Evolutionary conservation across 2,329 filamentous ascomycete genomes (phyloP).

Genomic region (Cordyceps fumosorosea): DNA sequence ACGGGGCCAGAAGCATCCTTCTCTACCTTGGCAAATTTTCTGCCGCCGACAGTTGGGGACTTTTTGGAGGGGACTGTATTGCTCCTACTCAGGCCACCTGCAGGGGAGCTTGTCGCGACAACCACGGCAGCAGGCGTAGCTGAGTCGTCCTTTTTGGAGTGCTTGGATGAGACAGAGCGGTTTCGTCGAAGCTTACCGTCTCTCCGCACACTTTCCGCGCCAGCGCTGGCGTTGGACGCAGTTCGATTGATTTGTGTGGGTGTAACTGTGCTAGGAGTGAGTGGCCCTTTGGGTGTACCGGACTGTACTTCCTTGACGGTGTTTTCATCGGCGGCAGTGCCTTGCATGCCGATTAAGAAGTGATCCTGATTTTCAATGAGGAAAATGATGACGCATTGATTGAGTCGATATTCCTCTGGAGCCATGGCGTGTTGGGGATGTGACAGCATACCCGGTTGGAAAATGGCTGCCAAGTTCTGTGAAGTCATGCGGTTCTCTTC

Average conservation of each 20-base stretch:
- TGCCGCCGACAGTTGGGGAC: constrained; percentile 63
- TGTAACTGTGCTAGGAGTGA: constrained; percentile 41
- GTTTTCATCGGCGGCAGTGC: constrained; percentile 90
- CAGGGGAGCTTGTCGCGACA: constrained; percentile 44
- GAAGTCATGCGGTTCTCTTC: constrained; percentile 97
- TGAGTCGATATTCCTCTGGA: constrained; percentile 86
- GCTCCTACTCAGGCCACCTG: constrained; percentile 54
- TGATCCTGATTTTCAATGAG: constrained; percentile 97
- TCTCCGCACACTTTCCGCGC: constrained; percentile 77
- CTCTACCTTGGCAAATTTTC: constrained; percentile 51
- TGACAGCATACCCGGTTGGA: constrained; percentile 92
- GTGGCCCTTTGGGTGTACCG: constrained; percentile 49
- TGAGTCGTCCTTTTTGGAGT: constrained; percentile 68
- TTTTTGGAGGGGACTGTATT: constrained; percentile 92
- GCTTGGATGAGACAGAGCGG: constrained; percentile 84
- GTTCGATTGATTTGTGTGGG: constrained; percentile 60
- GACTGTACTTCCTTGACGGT: constrained; percentile 60
- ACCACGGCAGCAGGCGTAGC: constrained; percentile 63
- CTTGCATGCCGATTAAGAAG: constrained; percentile 97
- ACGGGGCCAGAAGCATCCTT: constrained; percentile 27
- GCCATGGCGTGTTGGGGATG: constrained; percentile 95
- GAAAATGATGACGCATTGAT: constrained; percentile 95
- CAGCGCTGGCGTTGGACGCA: constrained; percentile 80
- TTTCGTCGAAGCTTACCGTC: constrained; percentile 78
- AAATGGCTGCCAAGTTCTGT: constrained; percentile 90